phyloP scores from a whole-genome alignment of 2,329 filamentous ascomycete species.

The Magnaporthiopsis rhizophila region DNA sequence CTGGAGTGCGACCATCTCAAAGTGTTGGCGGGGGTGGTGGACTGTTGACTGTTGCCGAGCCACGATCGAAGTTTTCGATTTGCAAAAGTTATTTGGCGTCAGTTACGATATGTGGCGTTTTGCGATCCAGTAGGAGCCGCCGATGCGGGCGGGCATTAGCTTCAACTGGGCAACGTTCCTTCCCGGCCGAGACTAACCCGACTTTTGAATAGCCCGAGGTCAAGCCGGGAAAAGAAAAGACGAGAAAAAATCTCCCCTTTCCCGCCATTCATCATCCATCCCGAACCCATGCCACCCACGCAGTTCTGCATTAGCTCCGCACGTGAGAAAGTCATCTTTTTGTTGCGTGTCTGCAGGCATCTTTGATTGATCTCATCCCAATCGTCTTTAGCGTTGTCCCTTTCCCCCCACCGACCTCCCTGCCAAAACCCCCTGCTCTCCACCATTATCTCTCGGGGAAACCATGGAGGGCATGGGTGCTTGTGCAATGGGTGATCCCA shows the following conservation, averaged over 20 bases:
- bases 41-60: neutral
- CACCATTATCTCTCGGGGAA: neutral
- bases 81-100: neutral
- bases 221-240: neutral
- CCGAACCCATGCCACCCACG: neutral
- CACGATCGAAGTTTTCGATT: neutral
- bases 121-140: neutral
- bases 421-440: neutral
- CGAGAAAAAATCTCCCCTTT: neutral
- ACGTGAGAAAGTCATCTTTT: neutral
- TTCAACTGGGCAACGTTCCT: neutral
- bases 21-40: too few relatives aligned
- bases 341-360: neutral
- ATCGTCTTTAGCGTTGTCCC: neutral
- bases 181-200: neutral
- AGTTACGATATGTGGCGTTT: neutral
- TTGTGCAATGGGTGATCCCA: neutral
- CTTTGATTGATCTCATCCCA: neutral
- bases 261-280: neutral
- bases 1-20: too few relatives aligned
- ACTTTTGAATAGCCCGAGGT: neutral
- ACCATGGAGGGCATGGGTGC: neutral
- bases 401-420: neutral
- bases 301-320: neutral
- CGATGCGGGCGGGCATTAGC: neutral